Evolutionary conservation across 345 rosid species (phyloP).

Genomic region (Salix koriyanagi): DNA sequence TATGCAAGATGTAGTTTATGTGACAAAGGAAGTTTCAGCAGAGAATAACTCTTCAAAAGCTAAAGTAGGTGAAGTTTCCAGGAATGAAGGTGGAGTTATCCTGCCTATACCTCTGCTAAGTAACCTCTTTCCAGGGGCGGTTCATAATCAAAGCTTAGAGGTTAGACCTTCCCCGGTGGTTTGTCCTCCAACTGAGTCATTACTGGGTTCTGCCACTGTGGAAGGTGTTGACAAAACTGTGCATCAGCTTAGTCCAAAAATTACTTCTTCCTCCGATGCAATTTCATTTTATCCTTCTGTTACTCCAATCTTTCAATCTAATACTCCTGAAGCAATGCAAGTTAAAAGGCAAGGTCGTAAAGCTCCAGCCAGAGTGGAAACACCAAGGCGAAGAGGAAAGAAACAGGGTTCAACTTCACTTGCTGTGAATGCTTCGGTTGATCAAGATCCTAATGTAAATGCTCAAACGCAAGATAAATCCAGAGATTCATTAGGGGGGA

Average conservation of each 20-base stretch:
- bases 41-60: constrained; percentile 7
- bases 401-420: constrained; percentile 30
- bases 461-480: constrained; percentile 24
- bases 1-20: constrained; percentile 5
- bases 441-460: constrained; percentile 27
- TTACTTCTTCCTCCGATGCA: constrained; percentile 24
- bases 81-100: constrained; percentile 9
- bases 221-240: neutral
- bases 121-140: neutral
- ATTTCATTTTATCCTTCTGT: constrained; percentile 22
- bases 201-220: constrained; percentile 9
- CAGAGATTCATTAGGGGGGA: constrained; percentile 24
- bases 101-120: neutral
- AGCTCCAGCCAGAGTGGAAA: constrained; percentile 32
- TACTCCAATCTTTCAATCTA: constrained; percentile 16
- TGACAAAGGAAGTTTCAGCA: constrained; percentile 14
- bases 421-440: constrained; percentile 26
- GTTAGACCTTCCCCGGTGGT: neutral
- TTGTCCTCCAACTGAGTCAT: constrained; percentile 2
- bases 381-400: constrained; percentile 42
- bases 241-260: neutral
- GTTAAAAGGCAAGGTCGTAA: constrained; percentile 45
- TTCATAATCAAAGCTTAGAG: constrained; percentile 6
- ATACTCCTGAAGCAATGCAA: constrained; percentile 22
- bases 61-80: neutral